Evolutionary conservation across 139 green algal genomes (phyloP), one percentile per base, ranked within the genome.

Genomic region (Chlorella ohadii): DNA sequence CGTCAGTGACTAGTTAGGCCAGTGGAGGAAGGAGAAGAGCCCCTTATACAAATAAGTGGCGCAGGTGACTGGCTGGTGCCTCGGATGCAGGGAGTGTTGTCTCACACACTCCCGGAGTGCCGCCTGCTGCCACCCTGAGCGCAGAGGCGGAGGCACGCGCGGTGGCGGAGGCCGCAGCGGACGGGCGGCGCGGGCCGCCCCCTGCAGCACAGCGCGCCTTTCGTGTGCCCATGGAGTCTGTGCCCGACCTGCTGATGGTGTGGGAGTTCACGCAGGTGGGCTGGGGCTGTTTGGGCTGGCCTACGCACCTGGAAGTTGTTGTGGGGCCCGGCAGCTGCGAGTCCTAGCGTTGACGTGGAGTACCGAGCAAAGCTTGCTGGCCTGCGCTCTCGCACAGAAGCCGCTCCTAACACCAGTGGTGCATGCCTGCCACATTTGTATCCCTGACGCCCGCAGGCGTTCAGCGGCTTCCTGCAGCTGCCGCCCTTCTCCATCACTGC

Each of bases 221-320:
- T 47, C 78, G 94, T 3, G 70, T 94, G 75, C 86, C 90, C 3
- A 72, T 55, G 16, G 36, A 88, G 33, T 77, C 89, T 70, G 57
- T 97, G 27, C 85, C 87, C 12, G 88, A 95, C 16, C 61, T 95
- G 57, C 85, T 97, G 33, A 86, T 89, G 51, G 75, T 93, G 0
- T 96, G 94, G 94, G 92, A 96, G 87, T 86, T 96, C 73, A 84
- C 74, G 1, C 87, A 91, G 76, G 86, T 90, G 17, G 9, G 39
- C n/a, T 38, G 25, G 23, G 22, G 15, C 12, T 44, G 44, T 11
- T 41, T 44, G 66, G 66, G 66, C n/a, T 39, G 19, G 41, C 16
- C 33, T 76, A 36, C n/a, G 51, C 51, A 59, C 2, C 51, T 23
- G 15, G 44, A 59, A 13, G 9, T 51, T 51, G 51, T 13, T 59